A percentile compares a stretch with the other conserved stretches of the same genome.
These are phyloP conservation scores for Monosporascus ibericus DNA, from an alignment of 2,329 filamentous ascomycete species.

Conservation along the genomic window DNA sequence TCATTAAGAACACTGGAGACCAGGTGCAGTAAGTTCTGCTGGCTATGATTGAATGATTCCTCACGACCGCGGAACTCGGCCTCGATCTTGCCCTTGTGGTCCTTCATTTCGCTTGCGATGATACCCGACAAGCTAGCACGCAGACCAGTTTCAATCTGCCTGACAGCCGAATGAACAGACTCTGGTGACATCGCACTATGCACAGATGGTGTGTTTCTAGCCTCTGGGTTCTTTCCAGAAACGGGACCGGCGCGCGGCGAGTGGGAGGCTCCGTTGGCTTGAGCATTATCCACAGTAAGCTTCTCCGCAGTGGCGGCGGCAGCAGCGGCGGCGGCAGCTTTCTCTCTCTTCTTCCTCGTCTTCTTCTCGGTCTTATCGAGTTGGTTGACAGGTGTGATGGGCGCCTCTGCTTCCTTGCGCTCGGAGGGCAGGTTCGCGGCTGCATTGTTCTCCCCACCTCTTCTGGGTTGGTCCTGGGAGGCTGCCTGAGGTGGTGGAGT, in stretches of 20 bases:
- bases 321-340: constrained; percentile 38
- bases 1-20: constrained; percentile 56
- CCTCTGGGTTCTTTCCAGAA: constrained; percentile 27
- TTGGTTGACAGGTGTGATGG: constrained; percentile 21
- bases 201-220: constrained; percentile 16
- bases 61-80: constrained; percentile 56
- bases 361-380: constrained; percentile 27
- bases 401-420: constrained; percentile 21
- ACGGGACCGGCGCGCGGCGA: constrained; percentile 27
- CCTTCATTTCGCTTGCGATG: constrained; percentile 46
- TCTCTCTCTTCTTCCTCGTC: constrained; percentile 41
- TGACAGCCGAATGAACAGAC: constrained; percentile 47
- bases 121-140: constrained; percentile 39
- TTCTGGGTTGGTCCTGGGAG: constrained; percentile 19
- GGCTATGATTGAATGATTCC: constrained; percentile 45
- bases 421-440: constrained; percentile 17
- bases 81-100: constrained; percentile 55
- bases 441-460: constrained; percentile 14
- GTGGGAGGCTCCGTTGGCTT: constrained; percentile 33
- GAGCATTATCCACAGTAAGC: constrained; percentile 27
- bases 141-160: constrained; percentile 47
- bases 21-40: constrained; percentile 49
- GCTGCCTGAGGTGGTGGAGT: constrained; percentile 16
- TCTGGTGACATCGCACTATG: constrained; percentile 29
- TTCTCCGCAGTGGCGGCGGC: constrained; percentile 42